These are phyloP conservation scores for Magnusiomyces suaveolens DNA, from an alignment of 1,139 yeast species.

Conservation along the genomic window DNA sequence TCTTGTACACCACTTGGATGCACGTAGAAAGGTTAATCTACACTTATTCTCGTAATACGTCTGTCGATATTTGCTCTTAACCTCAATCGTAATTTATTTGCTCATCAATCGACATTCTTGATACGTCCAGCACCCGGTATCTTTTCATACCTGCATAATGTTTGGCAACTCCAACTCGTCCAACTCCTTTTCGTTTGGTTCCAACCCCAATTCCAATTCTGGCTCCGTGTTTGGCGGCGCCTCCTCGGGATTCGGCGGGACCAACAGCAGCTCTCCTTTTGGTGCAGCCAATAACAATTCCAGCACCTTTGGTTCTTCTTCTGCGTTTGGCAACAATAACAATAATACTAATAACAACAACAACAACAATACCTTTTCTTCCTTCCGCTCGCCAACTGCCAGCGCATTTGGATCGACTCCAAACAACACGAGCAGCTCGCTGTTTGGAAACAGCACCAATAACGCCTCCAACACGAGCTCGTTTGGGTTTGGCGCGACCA, in stretches of 20 bases:
- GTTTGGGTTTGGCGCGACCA: conserved; percentile 19
- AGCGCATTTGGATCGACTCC: conserved; percentile 25
- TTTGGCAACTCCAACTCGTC: neutral
- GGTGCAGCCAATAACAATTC: conserved; percentile 19
- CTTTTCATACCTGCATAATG: neutral
- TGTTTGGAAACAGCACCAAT: conserved; percentile 28
- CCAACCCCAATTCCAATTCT: conserved; percentile 14
- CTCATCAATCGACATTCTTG: too few species aligned
- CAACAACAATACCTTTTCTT: conserved; percentile 4
- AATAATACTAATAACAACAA: conserved; percentile 20
- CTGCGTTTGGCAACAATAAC: conserved; percentile 10
- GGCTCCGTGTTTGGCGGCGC: conserved; percentile 20
- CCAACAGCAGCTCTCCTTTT: conserved; percentile 15
- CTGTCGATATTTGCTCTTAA: too few species aligned
- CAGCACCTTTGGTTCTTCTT: conserved; percentile 12
- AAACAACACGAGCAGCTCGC: conserved; percentile 23
- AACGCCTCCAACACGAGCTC: conserved; percentile 21
- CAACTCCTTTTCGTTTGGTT: conserved; percentile 11
- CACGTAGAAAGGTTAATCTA: too few species aligned
- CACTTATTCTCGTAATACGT: too few species aligned
- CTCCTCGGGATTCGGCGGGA: conserved; percentile 20
- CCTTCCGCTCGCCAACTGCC: conserved; percentile 11
- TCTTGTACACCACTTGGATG: too few species aligned
- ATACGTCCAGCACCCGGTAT: too few species aligned
- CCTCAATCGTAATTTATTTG: too few species aligned